Evolutionary conservation across 2,329 filamentous ascomycete species (phyloP).

Genomic region (Zasmidium cellare): DNA sequence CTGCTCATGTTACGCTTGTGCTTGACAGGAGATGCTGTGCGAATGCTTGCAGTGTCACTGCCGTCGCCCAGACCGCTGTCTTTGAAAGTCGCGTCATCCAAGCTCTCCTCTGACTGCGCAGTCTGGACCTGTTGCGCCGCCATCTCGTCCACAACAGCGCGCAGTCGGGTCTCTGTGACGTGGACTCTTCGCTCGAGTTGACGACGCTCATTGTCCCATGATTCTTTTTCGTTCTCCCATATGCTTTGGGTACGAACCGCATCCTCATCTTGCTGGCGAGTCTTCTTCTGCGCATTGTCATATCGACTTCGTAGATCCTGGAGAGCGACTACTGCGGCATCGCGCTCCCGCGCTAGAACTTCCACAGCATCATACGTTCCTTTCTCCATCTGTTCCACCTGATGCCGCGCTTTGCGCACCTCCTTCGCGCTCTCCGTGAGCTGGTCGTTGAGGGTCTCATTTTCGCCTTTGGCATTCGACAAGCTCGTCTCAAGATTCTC

Average conservation of each 20-base stretch:
- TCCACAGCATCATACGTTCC: slow-evolving; percentile 83
- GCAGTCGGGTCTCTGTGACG: slow-evolving; percentile 83
- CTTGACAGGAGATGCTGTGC: slow-evolving; percentile 41
- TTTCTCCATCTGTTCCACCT: slow-evolving; percentile 82
- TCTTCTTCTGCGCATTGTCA: slow-evolving; percentile 74
- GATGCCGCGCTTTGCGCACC: slow-evolving; percentile 75
- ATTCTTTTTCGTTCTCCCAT: slow-evolving; percentile 81
- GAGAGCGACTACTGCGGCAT: slow-evolving; percentile 73
- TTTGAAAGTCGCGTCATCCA: slow-evolving; percentile 60
- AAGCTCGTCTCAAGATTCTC: slow-evolving; percentile 78
- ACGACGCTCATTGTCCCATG: slow-evolving; percentile 81
- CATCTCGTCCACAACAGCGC: slow-evolving; percentile 82
- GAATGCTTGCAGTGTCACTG: slow-evolving; percentile 71
- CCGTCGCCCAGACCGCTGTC: slow-evolving; percentile 58
- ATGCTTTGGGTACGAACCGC: slow-evolving; percentile 73
- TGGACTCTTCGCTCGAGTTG: slow-evolving; percentile 82
- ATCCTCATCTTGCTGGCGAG: slow-evolving; percentile 79
- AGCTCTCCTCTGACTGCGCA: slow-evolving; percentile 38
- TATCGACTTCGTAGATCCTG: slow-evolving; percentile 74
- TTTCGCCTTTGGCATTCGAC: slow-evolving; percentile 70
- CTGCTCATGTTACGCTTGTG: slow-evolving; percentile 38
- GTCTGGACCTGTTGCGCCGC: slow-evolving; percentile 61
- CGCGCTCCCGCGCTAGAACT: slow-evolving; percentile 80
- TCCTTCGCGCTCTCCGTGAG: slow-evolving; percentile 70
- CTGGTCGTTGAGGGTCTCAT: slow-evolving; percentile 66